Conservation (phyloP, 495 filamentous ascomycete genomes). For the Thermothielavioides terrestris region DNA sequence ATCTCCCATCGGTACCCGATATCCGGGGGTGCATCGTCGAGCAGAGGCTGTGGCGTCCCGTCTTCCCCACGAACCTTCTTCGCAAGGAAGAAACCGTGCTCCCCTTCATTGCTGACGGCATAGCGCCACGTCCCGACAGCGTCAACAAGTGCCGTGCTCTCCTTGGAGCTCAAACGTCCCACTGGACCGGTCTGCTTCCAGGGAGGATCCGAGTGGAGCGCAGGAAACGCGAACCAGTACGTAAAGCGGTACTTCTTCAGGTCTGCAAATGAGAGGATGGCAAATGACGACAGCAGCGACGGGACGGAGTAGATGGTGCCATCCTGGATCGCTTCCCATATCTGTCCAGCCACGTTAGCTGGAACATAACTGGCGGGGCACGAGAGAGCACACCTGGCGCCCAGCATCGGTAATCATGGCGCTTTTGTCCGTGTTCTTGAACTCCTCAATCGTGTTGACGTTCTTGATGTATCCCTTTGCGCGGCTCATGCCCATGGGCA, state of each 20-base stretch:
- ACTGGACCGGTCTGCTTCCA: slow-evolving; percentile 54
- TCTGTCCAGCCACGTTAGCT: slow-evolving; percentile 40
- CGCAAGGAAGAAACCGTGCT: slow-evolving; percentile 90
- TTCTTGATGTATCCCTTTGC: slow-evolving; percentile 94
- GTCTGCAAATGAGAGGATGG: slow-evolving; percentile 87
- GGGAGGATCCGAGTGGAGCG: slow-evolving; percentile 74
- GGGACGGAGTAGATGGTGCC: slow-evolving; percentile 92
- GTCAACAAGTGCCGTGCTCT: slow-evolving; percentile 69
- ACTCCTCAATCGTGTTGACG: slow-evolving; percentile 92
- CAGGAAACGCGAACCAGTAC: slow-evolving; percentile 93
- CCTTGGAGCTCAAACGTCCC: slow-evolving; percentile 48
- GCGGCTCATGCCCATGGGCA: slow-evolving; percentile 60
- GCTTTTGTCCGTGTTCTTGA: slow-evolving; percentile 63
- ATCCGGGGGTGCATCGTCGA: slow-evolving; percentile 31
- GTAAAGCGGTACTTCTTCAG: slow-evolving; percentile 92
- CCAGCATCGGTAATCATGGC: slow-evolving; percentile 65
- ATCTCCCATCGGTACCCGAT: slow-evolving; percentile 65
- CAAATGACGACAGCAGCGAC: slow-evolving; percentile 79
- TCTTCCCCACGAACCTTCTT: slow-evolving; percentile 52
- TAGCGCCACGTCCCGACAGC: slow-evolving; percentile 80
- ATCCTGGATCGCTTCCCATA: slow-evolving; percentile 95
- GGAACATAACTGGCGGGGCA: neutral
- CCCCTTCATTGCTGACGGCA: slow-evolving; percentile 61
- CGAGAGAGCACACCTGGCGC: slow-evolving; percentile 51
- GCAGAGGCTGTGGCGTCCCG: slow-evolving; percentile 16